Base-by-base conservation (phyloP, 192 early-diverging fungal species). In the Umbelopsis ramanniana region DNA sequence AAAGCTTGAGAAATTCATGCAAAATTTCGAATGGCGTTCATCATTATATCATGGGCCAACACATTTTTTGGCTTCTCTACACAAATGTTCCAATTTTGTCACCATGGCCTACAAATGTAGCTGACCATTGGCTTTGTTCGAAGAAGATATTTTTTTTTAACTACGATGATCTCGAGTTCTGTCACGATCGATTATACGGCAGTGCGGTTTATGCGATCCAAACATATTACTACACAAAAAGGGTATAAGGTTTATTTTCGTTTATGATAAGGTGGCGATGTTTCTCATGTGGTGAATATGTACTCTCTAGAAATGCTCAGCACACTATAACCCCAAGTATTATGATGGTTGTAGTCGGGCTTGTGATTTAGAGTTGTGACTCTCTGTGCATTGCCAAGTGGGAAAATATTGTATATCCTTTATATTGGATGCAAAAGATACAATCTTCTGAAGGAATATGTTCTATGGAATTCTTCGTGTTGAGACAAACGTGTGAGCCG, bases 1-100 rank as follows among this genome's bases (percentile, higher is more conserved):
- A 37, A 63, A 63, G 33, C 17, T 6, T 35, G 33, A 37, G 33
- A 63, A 63, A 63, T 63, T 63, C 57, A 63, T 63, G 57, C 57
- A 63, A 63, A 29, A 19, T 2, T 22, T 14, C 10, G 17, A 19
- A 63, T 17, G 48, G 48, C 48, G 48, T 17, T 50, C 33, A 37
- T 29, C n/a, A 63, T 63, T 29, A 37, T 19, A 63, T 63, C 33
- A 63, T 50, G 15, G 19, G 14, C 4, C 0, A 50, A 21, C 4
- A 21, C 1, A 12, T 21, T 50, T 50, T 50, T 19, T 50, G 57
- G 33, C 29, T 35, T 12, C 35, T 63, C 1, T 63, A 10, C 57
- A 63, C 7, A 63, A 19, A 19, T 63, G 53, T 54, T 54, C 53
- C 53, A 54, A 26, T 54, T 54, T 54, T 7, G 10, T 26, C 23